Percentiles rank a stretch among this genome's conserved stretches.
phyloP scores from a whole-genome alignment of 768 basidiomycete genomes.

The Boletus fagicola region DNA sequence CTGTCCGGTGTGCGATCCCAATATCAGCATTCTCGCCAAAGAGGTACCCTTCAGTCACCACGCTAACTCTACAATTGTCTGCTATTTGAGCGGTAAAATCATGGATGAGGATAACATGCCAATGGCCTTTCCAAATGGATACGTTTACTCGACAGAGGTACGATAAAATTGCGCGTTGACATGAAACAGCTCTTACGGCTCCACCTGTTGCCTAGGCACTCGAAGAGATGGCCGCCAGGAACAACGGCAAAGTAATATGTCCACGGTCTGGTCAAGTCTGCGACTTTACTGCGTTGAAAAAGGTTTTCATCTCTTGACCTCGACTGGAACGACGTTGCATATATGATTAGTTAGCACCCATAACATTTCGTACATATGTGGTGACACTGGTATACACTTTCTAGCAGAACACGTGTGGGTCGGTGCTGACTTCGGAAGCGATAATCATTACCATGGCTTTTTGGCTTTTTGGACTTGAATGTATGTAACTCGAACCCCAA shows the following conservation, averaged over 20 bases:
- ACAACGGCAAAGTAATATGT: constrained; percentile 78
- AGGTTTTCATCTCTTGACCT: constrained; percentile 87
- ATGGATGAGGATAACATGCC: constrained; percentile 96
- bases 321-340: not conserved
- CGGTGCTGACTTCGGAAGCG: constrained; percentile 25
- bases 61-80: constrained; percentile 93
- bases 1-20: constrained; percentile 88
- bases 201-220: constrained; percentile 55
- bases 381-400: not conserved
- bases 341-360: not conserved
- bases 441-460: constrained; percentile 10
- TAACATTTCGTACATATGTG: not conserved
- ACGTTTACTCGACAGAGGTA: constrained; percentile 93
- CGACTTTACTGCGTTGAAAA: constrained; percentile 64
- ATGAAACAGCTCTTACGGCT: constrained; percentile 13
- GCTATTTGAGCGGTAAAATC: constrained; percentile 84
- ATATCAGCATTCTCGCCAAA: constrained; percentile 70
- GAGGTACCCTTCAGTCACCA: constrained; percentile 94
- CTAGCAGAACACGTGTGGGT: constrained; percentile 15
- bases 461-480: constrained; percentile 12
- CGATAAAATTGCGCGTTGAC: constrained; percentile 26
- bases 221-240: constrained; percentile 81
- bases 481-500: constrained; percentile 17
- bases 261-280: constrained; percentile 70
- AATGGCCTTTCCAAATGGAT: constrained; percentile 86